These are phyloP conservation scores for Sugiyamaella boreocaroliniensis DNA, from an alignment of 805 yeast species.

Conservation along the genomic window DNA sequence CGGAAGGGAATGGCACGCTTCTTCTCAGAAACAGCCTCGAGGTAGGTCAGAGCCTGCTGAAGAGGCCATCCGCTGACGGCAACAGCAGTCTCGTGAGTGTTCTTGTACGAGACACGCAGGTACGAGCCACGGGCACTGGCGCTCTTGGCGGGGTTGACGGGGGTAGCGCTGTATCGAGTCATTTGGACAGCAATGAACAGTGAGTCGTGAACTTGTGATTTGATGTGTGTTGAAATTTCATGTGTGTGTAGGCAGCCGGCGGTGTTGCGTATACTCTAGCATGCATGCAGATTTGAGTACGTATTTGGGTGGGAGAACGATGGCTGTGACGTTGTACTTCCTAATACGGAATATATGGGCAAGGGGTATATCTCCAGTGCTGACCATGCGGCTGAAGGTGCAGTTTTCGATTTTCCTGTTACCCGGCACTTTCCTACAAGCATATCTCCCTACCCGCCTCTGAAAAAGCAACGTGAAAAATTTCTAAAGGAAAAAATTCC, in stretches of 20 bases:
- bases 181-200: slow-evolving; percentile 38
- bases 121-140: slow-evolving; percentile 99
- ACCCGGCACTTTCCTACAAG: not conserved
- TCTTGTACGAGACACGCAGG: slow-evolving; percentile 99
- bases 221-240: not conserved
- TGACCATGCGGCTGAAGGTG: not conserved
- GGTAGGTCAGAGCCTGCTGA: slow-evolving; percentile 91
- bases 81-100: slow-evolving; percentile 99
- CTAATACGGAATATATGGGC: not conserved
- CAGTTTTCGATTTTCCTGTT: not conserved
- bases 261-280: not conserved
- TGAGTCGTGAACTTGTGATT: slow-evolving; percentile 2
- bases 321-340: slow-evolving; percentile 1
- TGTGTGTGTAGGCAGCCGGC: not conserved
- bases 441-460: not conserved
- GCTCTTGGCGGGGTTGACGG: slow-evolving; percentile 98
- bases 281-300: not conserved
- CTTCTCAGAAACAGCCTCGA: slow-evolving; percentile 93
- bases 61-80: slow-evolving; percentile 98
- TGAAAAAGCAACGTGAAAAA: not conserved
- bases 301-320: not conserved
- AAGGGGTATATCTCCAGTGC: too few species aligned
- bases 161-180: slow-evolving; percentile 99
- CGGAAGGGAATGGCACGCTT: slow-evolving; percentile 99
- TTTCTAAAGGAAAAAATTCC: not conserved